Base-by-base conservation (phyloP, 2,329 filamentous ascomycete genomes). In the Diaporthe longicolla region DNA sequence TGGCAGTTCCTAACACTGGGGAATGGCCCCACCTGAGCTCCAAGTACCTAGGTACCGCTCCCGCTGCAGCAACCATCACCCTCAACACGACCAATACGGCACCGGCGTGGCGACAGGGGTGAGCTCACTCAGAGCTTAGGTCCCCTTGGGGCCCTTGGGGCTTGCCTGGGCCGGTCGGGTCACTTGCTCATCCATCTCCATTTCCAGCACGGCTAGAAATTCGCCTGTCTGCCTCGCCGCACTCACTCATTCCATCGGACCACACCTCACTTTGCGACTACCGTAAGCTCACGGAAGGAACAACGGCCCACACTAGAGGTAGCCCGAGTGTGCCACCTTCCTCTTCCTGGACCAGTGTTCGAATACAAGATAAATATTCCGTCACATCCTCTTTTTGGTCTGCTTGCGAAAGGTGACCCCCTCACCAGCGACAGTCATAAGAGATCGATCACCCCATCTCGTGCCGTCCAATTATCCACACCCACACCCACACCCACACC, bases 281-380 rank as follows among this genome's bases (percentile, higher is more conserved):
- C 54, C 58, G 58, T 52, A 37, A 66, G 43, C 61, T 37, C 63
- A 37, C 63, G 63, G 43, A 52, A 52, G 29, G 45, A 35, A 24
- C 43, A 65, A 65, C 61, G 61, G 61, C 26, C 61, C 61, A 65
- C 61, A 65, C 63, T n/a, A 66, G n/a, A 45, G 61, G 40, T 54
- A 32, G 63, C 63, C 63, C 45, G 24, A 68, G 45, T 54, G 19
- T 50, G 45, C 48, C 45, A 68, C 63, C 63, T 68, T 68, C 48
- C 63, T 68, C 48, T 40, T 40, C 48, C 48, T 54, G 45, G 63
- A 26, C 32, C 48, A 68, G n/a, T 68, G 45, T 45, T 68, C n/a
- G 15, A 68, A 66, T 11, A n/a, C n/a, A 68, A 54, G 63, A 68
- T 68, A 68, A 68, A 68, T 54, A 68, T 68, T 40, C 32, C 48